Percentiles rank a stretch among this genome's conserved stretches.
Evolutionary conservation across 805 yeast genomes (phyloP).

Genomic region (Candida taoyuanica): DNA sequence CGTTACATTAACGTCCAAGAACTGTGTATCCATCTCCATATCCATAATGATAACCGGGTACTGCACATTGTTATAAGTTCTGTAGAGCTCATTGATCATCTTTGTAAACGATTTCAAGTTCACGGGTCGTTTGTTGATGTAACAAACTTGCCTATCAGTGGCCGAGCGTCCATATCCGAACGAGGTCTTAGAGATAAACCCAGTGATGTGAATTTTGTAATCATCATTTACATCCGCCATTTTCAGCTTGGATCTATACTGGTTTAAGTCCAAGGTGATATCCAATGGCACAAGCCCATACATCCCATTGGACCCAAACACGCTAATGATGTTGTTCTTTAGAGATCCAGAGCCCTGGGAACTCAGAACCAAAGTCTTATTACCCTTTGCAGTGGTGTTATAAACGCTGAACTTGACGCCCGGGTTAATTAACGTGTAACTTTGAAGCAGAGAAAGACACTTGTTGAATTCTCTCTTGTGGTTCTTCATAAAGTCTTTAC

Average conservation of each 20-base stretch:
- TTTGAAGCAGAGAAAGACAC: constrained; percentile 55
- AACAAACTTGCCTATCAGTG: constrained; percentile 71
- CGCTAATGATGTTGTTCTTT: constrained; percentile 53
- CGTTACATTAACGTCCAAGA: constrained; percentile 80
- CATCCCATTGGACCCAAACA: constrained; percentile 67
- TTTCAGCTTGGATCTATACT: constrained; percentile 20
- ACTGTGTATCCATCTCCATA: constrained; percentile 44
- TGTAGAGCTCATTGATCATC: constrained; percentile 69
- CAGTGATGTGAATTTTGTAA: constrained; percentile 41
- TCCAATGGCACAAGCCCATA: constrained; percentile 53
- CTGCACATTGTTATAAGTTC: constrained; percentile 65
- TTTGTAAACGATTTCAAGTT: constrained; percentile 48
- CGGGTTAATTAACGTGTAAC: constrained; percentile 59
- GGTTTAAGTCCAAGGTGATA: constrained; percentile 34
- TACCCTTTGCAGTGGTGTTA: constrained; percentile 45
- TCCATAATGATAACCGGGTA: constrained; percentile 66
- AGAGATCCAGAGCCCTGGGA: constrained; percentile 49
- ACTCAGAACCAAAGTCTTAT: constrained; percentile 50
- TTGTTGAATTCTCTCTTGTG: constrained; percentile 67
- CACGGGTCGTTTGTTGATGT: constrained; percentile 75
- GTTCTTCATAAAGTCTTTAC: constrained; percentile 65
- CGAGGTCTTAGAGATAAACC: constrained; percentile 70
- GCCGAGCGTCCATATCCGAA: constrained; percentile 74
- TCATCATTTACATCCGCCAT: constrained; percentile 16
- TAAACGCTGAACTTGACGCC: constrained; percentile 56